Evolutionary conservation across 768 basidiomycete genomes (phyloP).

Genomic region (Pleurotus giganteus): DNA sequence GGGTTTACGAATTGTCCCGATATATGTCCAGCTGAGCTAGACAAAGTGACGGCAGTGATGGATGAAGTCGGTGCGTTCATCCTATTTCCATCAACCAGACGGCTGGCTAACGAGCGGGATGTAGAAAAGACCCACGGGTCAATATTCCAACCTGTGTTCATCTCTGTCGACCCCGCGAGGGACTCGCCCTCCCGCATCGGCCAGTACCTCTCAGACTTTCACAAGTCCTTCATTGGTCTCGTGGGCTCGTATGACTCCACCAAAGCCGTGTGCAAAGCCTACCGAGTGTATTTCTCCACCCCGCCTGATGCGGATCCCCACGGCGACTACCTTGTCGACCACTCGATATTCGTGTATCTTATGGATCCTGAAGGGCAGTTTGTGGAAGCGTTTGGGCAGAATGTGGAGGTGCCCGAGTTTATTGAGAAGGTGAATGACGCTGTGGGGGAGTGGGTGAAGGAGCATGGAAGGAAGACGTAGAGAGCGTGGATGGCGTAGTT

Average conservation of each 20-base stretch:
- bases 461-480: conserved; percentile 34
- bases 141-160: conserved; percentile 86
- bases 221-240: conserved; percentile 85
- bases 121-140: conserved; percentile 70
- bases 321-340: conserved; percentile 97
- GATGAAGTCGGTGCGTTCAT: conserved; percentile 60
- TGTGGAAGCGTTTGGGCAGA: conserved; percentile 95
- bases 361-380: conserved; percentile 96
- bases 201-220: conserved; percentile 80
- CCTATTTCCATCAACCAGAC: conserved; percentile 5
- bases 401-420: conserved; percentile 66
- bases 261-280: conserved; percentile 90
- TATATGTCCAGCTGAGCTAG: conserved; percentile 96
- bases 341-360: conserved; percentile 95
- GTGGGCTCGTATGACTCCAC: conserved; percentile 80
- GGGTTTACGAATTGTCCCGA: conserved; percentile 99
- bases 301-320: conserved; percentile 81
- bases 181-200: conserved; percentile 65
- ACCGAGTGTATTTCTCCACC: conserved; percentile 98
- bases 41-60: conserved; percentile 86
- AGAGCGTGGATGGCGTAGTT: too few relatives aligned
- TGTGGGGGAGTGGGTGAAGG: conserved; percentile 40
- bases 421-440: conserved; percentile 55
- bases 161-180: conserved; percentile 95
- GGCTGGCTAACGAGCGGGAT: not conserved